phyloP scores from a whole-genome alignment of 306 rosid genomes.

The Potentilla sterilis region DNA sequence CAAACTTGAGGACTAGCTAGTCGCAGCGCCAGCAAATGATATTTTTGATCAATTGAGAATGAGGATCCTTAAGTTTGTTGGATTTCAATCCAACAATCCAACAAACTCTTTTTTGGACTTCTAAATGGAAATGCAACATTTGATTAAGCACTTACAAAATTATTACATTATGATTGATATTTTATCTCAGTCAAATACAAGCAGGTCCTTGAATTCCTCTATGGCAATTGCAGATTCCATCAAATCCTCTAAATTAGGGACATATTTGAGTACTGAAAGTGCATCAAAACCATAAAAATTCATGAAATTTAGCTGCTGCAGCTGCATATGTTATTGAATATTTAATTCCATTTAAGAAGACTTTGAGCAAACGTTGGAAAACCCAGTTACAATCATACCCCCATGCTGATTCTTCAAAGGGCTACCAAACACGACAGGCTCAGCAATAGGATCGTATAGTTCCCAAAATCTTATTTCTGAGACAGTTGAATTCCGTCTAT shows the following conservation, averaged over 20 bases:
- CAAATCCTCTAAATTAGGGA: conserved; percentile 1
- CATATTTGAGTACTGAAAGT: neutral
- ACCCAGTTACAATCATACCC: neutral
- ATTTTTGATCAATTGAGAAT: neutral
- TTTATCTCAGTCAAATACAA: neutral
- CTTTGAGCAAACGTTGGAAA: neutral
- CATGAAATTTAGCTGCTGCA: neutral
- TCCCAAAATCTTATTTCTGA: too few species aligned
- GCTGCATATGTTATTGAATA: neutral
- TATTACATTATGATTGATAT: neutral
- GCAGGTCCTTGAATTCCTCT: neutral
- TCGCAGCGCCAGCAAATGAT: neutral
- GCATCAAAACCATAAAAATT: neutral
- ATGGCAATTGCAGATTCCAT: neutral
- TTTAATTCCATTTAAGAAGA: neutral
- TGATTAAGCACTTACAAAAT: neutral
- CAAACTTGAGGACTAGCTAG: too few species aligned
- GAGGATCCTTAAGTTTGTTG: neutral
- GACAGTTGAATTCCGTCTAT: too few species aligned
- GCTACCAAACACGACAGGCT: neutral
- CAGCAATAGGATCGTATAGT: neutral
- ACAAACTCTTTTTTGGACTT: too few species aligned
- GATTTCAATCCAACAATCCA: too few species aligned
- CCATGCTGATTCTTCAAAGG: neutral
- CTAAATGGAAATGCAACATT: neutral